Base-by-base conservation (phyloP, 2,329 filamentous ascomycete genomes). In the Orbilia ellipsospora region DNA sequence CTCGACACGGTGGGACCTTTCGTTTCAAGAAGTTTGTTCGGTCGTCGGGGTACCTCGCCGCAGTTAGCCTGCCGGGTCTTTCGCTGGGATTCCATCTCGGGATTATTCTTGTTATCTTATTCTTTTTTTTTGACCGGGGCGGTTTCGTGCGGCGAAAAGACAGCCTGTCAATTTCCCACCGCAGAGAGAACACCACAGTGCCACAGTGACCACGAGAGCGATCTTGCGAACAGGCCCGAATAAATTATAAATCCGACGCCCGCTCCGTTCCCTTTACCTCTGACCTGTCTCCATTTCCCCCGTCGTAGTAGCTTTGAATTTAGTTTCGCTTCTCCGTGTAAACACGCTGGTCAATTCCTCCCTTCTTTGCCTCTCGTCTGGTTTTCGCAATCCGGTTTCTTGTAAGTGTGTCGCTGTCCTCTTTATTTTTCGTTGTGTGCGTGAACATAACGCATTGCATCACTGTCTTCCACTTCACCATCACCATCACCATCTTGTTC, bases 181-280 rank as follows among this genome's bases (percentile, higher is more conserved):
- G 68, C 44, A n/a, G n/a, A n/a, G n/a, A n/a, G n/a, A n/a, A 67
- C 62, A 63, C 69, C 61, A 68, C 70, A 74, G 63, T 60, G 45
- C 28, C 52, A 52, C 57, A 56, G 55, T 48, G 55, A 26, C 70
- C 70, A 67, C 56, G 63, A 63, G 63, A 68, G 63, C 70, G 45
- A 60, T 50, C n/a, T 60, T 13, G 16, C 31, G 15, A 18, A 15
- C 44, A 12, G 5, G 16, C 15, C 44, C 16, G 54, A 31, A 64
- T 74, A 67, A 67, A 69, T 69, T 59, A 69, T 66, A 66, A 67
- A 62, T 57, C 48, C 56, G 28, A 45, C 31, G 31, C 8, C 42
- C 50, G 23, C 50, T 60, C 65, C 36, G n/a, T 7, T 28, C 2
- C 31, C 31, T 56, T 51, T 16, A 13, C 62, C 36, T 56, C 48